Base-by-base conservation (phyloP, 2,329 filamentous ascomycete species). In the Aspergillus neoniger region DNA sequence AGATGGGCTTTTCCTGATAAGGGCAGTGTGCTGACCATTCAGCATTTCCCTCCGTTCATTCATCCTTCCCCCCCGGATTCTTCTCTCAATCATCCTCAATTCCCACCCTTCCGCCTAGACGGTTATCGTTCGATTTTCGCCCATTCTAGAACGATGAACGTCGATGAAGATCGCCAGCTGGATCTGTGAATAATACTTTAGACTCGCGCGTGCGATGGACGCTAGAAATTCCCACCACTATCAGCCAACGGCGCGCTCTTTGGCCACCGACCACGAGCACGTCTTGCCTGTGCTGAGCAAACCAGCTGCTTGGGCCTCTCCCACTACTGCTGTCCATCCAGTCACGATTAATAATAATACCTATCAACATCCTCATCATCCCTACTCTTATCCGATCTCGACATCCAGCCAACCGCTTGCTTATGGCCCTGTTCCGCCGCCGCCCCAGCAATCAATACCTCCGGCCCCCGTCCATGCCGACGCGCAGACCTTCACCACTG, bases 281-380 rank as follows among this genome's bases (percentile, higher is more conserved):
- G 66, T 67, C 41, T 62, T 74, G 50, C 71, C 73, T 52, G 65
- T 74, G 63, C 67, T 71, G 48, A 63, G 66, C 50, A 65, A 70
- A 61, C 59, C 68, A 49, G 52, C 66, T 47, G 49, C 59, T 58
- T 62, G 70, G 70, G 64, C 47, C 5, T 21, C 59, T 56, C 32
- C 57, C 9, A 28, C 47, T 36, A 36, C 38, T 38, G 39, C 51
- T 38, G 51, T 51, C 39, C 50, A 32, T 51, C 51, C 49, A 15
- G 36, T 55, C 23, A 23, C 52, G 56, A 57, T 55, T 58, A 55
- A 57, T 48, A 57, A 55, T 57, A 55, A 47, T 53, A 12, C 53
- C 38, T 44, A 62, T 47, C 53, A 57, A 21, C 53, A 57, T 28
- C 52, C 39, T 36, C 57, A 32, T 21, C 60, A 55, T 28, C 53